phyloP scores from a whole-genome alignment of 2,329 filamentous ascomycete genomes.

The Penicillium vulpinum region DNA sequence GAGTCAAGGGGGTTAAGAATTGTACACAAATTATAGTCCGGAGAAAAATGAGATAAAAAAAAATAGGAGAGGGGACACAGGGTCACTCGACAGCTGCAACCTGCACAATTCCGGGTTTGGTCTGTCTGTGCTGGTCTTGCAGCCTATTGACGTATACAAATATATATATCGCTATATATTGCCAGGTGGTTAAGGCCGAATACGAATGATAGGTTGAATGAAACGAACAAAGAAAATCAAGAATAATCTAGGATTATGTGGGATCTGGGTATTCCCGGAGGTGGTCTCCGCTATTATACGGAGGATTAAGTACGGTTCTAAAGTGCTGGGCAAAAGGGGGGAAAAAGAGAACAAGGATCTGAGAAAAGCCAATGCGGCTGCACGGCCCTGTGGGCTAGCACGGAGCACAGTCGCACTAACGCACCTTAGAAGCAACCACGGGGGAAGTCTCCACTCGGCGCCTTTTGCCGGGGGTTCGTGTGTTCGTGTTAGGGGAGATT shows the following conservation, averaged over 20 bases:
- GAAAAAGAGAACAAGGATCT: conserved; percentile 18
- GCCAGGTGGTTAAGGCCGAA: no score
- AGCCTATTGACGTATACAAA: conserved; percentile 8
- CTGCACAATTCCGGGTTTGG: conserved; percentile 22
- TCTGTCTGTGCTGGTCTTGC: conserved; percentile 18
- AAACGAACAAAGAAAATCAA: not conserved
- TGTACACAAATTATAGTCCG: not conserved
- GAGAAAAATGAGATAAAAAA: conserved; percentile 7
- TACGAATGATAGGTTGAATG: not conserved
- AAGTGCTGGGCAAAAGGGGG: conserved; percentile 12
- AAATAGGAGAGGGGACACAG: conserved; percentile 2
- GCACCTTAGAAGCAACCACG: conserved; percentile 24
- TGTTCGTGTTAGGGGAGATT: conserved; percentile 2
- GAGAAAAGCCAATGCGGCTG: conserved; percentile 12
- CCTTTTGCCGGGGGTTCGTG: conserved; percentile 19
- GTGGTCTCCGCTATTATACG: not conserved
- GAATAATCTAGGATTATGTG: no score
- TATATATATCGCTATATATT: not conserved
- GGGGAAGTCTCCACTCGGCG: conserved; percentile 23
- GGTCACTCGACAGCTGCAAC: conserved; percentile 19
- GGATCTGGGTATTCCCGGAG: not conserved
- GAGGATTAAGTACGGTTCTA: conserved; percentile 2
- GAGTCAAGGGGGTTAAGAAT: conserved; percentile 3
- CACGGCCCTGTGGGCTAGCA: conserved; percentile 24
- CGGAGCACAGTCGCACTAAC: conserved; percentile 28